Percentiles rank a stretch among this genome's conserved stretches.
Conservation (phyloP, 768 basidiomycete species). For the Russula sp. region DNA sequence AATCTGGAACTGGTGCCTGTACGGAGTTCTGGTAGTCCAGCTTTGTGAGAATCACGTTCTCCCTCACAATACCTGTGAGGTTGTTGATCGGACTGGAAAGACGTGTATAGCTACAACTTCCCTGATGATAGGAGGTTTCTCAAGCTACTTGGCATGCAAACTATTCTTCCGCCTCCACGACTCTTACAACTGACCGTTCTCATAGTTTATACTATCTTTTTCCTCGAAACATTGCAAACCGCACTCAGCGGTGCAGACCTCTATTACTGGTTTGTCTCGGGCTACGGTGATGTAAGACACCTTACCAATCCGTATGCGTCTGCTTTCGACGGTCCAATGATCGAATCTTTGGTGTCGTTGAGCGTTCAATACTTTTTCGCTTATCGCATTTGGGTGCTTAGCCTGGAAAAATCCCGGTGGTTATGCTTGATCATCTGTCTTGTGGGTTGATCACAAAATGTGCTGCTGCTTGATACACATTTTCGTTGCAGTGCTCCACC, state of each 20-base stretch:
- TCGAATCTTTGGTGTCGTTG: conserved; percentile 4
- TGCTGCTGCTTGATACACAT: neutral
- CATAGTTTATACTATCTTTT: conserved; percentile 27
- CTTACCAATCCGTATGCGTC: conserved; percentile 24
- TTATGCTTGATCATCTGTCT: neutral
- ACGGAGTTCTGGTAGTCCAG: conserved; percentile 8
- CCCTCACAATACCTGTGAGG: neutral
- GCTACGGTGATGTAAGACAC: conserved; percentile 28
- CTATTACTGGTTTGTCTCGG: conserved; percentile 29
- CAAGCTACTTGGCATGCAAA: conserved; percentile 11
- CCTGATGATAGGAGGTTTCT: neutral
- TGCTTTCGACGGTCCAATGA: conserved; percentile 18
- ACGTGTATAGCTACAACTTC: conserved; percentile 18
- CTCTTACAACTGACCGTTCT: neutral
- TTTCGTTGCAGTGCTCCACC: neutral
- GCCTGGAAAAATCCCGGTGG: neutral
- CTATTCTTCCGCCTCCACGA: neutral
- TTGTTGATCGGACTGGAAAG: neutral
- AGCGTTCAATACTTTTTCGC: conserved; percentile 8
- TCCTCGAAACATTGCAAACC: conserved; percentile 27
- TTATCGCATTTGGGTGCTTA: conserved; percentile 8
- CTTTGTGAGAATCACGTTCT: neutral
- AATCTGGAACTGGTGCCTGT: conserved; percentile 15
- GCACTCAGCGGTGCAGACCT: conserved; percentile 27
- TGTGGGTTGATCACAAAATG: neutral